Percentiles rank a stretch among this genome's conserved stretches.
Conservation (phyloP, 495 filamentous ascomycete genomes). For the Penicillium maclennaniae region DNA sequence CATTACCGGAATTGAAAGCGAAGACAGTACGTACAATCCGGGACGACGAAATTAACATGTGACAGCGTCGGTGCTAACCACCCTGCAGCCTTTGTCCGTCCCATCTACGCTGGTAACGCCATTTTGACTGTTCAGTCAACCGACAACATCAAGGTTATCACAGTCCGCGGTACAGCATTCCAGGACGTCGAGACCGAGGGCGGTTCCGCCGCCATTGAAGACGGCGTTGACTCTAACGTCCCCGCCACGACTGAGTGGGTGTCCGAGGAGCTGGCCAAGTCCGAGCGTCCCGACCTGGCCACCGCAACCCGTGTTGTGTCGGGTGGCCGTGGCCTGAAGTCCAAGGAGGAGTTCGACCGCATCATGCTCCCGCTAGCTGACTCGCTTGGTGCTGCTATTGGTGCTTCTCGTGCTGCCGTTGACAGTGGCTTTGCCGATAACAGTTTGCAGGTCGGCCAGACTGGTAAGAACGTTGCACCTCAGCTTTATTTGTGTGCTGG, state of each 20-base stretch:
- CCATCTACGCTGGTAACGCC: conserved; percentile 96
- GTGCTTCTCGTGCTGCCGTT: conserved; percentile 90
- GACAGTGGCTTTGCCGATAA: conserved; percentile 99
- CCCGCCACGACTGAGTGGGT: conserved; percentile 78
- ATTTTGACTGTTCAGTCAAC: conserved; percentile 93
- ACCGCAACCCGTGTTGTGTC: conserved; percentile 87
- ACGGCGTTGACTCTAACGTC: conserved; percentile 56
- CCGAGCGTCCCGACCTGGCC: conserved; percentile 90
- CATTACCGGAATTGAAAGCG: conserved; percentile 78
- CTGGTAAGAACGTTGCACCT: conserved; percentile 95
- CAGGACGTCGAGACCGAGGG: conserved; percentile 47
- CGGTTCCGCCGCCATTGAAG: conserved; percentile 44
- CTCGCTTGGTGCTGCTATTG: conserved; percentile 85
- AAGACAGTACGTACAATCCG: conserved; percentile 61
- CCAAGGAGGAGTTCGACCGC: conserved; percentile 92
- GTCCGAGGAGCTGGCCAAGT: conserved; percentile 87
- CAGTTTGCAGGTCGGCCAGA: conserved; percentile 96
- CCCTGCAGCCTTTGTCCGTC: conserved; percentile 74
- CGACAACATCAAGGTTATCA: conserved; percentile 83
- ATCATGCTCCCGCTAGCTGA: conserved; percentile 91
- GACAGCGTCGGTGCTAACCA: conserved; percentile 17
- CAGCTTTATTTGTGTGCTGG: conserved; percentile 93
- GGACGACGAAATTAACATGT: conserved; percentile 16
- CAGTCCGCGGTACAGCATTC: conserved; percentile 91
- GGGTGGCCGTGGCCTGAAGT: conserved; percentile 90